phyloP scores from a whole-genome alignment of 2,329 filamentous ascomycete genomes.

The Pseudogymnoascus sp. region DNA sequence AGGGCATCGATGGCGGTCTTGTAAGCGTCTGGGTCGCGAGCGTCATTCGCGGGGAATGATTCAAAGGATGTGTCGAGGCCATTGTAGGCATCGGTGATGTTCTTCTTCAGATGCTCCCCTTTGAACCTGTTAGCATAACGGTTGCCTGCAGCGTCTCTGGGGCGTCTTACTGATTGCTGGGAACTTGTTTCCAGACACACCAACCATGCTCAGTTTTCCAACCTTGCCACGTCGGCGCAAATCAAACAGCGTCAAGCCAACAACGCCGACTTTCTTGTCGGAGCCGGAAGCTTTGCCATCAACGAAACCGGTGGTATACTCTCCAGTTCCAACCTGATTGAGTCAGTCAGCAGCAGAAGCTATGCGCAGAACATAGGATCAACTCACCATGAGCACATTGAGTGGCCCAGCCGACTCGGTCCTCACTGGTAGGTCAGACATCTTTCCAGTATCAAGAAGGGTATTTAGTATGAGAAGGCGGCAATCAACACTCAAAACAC shows the following conservation, averaged over 20 bases:
- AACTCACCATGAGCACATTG: constrained; percentile 27
- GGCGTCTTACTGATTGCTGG: constrained; percentile 68
- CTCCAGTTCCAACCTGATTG: constrained; percentile 69
- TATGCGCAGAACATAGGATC: background rate
- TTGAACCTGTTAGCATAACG: constrained; percentile 9
- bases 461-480: background rate
- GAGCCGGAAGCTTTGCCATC: constrained; percentile 74
- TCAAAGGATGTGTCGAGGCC: constrained; percentile 77
- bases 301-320: constrained; percentile 95
- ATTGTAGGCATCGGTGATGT: constrained; percentile 85
- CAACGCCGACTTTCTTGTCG: constrained; percentile 94
- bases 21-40: constrained; percentile 71
- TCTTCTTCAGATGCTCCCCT: constrained; percentile 78
- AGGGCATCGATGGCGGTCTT: constrained; percentile 81
- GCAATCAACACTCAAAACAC: background rate
- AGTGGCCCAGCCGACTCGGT: constrained; percentile 15
- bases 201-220: constrained; percentile 77
- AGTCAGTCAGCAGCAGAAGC: background rate
- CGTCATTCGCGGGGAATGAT: constrained; percentile 70
- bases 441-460: background rate
- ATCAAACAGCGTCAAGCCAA: constrained; percentile 83
- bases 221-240: constrained; percentile 84
- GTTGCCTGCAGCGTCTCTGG: background rate
- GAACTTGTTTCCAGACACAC: constrained; percentile 81
- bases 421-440: background rate